Percentiles rank a stretch among this genome's conserved stretches.
These are phyloP conservation scores for Crassisporium funariophilum DNA, from an alignment of 768 basidiomycete species.

Conservation along the genomic window DNA sequence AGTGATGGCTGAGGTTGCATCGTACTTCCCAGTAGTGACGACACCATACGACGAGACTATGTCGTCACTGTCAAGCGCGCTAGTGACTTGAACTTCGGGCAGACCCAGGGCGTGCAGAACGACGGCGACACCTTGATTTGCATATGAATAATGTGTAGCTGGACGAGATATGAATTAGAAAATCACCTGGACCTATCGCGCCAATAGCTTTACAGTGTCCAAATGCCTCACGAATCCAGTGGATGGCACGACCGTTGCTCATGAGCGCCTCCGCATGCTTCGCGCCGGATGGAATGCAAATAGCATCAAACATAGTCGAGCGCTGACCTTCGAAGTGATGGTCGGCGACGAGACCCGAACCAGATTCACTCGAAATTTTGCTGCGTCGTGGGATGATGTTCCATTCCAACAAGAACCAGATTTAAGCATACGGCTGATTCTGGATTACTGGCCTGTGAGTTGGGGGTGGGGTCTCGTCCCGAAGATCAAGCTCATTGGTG, in stretches of 20 bases:
- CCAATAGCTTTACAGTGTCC: conserved; percentile 86
- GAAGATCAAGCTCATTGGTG: conserved; percentile 64
- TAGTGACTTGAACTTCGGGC: conserved; percentile 46
- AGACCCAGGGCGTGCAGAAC: conserved; percentile 48
- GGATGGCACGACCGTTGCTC: conserved; percentile 69
- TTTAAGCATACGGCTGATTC: conserved; percentile 18
- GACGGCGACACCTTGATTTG: conserved; percentile 45
- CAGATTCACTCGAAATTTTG: too few species aligned
- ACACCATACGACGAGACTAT: conserved; percentile 63
- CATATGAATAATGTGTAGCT: not conserved
- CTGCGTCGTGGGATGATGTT: conserved; percentile 20
- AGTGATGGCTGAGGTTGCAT: conserved; percentile 35
- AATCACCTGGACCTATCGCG: conserved; percentile 66
- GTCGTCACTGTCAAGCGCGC: conserved; percentile 34
- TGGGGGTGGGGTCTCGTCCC: conserved; percentile 38
- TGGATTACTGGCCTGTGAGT: conserved; percentile 20
- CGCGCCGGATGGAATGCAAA: conserved; percentile 75
- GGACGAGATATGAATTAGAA: not conserved
- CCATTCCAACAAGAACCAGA: conserved; percentile 45
- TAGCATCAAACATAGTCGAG: conserved; percentile 82
- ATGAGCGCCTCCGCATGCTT: conserved; percentile 58
- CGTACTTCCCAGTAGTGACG: conserved; percentile 60
- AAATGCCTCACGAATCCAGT: conserved; percentile 85
- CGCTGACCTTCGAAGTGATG: conserved; percentile 78
- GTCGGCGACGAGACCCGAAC: conserved; percentile 50